Evolutionary conservation across 352 stramenopile species (phyloP).

Genomic region (Globisporangium irregulare): DNA sequence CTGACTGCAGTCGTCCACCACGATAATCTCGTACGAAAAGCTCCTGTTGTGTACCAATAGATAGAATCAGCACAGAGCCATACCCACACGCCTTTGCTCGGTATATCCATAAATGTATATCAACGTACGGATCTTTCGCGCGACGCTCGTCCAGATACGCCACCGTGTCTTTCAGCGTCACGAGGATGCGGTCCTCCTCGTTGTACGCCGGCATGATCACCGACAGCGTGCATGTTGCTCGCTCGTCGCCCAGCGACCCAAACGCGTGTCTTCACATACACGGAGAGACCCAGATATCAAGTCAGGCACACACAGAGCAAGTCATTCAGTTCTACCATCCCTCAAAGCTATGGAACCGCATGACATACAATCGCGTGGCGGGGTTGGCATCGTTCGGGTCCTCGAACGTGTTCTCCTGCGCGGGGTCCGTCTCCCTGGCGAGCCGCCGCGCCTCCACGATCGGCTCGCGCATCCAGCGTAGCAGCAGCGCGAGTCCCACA

Average conservation of each 20-base stretch:
- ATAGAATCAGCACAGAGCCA: slow-evolving; percentile 3
- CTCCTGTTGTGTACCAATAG: slow-evolving; percentile 7
- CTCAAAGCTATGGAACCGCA: neutral
- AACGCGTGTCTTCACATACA: slow-evolving; percentile 40
- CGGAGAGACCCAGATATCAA: neutral
- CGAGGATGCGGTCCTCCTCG: slow-evolving; percentile 89
- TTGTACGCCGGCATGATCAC: slow-evolving; percentile 96
- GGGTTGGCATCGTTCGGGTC: slow-evolving; percentile 43
- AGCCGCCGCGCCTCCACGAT: slow-evolving; percentile 55
- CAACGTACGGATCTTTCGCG: slow-evolving; percentile 36
- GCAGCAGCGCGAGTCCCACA: slow-evolving; percentile 30
- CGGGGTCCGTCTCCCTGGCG: slow-evolving; percentile 39
- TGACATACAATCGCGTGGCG: slow-evolving; percentile 34
- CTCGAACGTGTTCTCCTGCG: slow-evolving; percentile 53
- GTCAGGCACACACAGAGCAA: neutral
- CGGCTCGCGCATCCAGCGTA: slow-evolving; percentile 58
- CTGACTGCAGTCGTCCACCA: slow-evolving; percentile 91
- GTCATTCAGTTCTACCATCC: neutral
- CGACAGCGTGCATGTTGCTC: slow-evolving; percentile 62
- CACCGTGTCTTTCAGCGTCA: slow-evolving; percentile 89
- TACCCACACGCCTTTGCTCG: slow-evolving; percentile 2
- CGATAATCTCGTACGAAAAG: slow-evolving; percentile 86
- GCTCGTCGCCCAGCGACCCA: slow-evolving; percentile 56
- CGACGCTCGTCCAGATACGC: slow-evolving; percentile 81
- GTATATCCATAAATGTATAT: neutral